Percentiles rank a stretch among this genome's conserved stretches.
Conservation (phyloP, 495 filamentous ascomycete species). For the Hyaloscypha bicolor region DNA sequence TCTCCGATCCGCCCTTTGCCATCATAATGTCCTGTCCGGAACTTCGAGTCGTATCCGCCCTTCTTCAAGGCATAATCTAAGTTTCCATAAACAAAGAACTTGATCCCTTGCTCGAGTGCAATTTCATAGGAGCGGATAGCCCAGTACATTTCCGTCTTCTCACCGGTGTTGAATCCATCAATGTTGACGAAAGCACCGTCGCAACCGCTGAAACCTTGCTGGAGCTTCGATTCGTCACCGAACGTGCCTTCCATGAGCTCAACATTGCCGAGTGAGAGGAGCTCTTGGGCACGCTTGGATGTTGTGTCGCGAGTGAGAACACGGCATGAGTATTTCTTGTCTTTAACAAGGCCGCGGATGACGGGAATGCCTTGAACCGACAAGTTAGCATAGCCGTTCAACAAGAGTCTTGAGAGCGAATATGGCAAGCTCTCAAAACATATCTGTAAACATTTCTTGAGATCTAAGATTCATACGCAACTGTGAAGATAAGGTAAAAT, state of each 20-base stretch:
- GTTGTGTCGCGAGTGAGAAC: constrained; percentile 41
- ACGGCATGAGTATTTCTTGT: constrained; percentile 38
- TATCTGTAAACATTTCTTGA: too few species aligned
- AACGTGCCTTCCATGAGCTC: constrained; percentile 48
- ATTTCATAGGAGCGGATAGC: constrained; percentile 58
- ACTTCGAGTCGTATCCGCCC: constrained; percentile 46
- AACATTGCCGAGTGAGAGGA: constrained; percentile 42
- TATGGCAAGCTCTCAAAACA: too few species aligned
- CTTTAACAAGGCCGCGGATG: constrained; percentile 37
- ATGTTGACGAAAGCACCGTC: constrained; percentile 57
- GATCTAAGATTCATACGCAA: too few species aligned
- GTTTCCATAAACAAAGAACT: constrained; percentile 55
- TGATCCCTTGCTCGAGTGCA: constrained; percentile 49
- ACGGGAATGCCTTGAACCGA: constrained; percentile 41
- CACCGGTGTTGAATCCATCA: constrained; percentile 55
- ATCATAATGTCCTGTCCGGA: constrained; percentile 54
- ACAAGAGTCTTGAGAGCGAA: too few species aligned
- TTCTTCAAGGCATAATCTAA: constrained; percentile 51
- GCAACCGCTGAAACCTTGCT: constrained; percentile 44
- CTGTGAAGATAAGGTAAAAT: too few species aligned
- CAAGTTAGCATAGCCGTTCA: too few species aligned
- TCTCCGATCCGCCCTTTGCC: constrained; percentile 57
- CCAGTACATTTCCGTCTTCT: constrained; percentile 57
- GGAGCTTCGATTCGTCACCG: constrained; percentile 47
- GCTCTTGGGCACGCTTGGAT: constrained; percentile 35